A percentile compares a stretch with the other conserved stretches of the same genome.
Conservation (phyloP, 2,329 filamentous ascomycete genomes). For the Volutella citrinella region DNA sequence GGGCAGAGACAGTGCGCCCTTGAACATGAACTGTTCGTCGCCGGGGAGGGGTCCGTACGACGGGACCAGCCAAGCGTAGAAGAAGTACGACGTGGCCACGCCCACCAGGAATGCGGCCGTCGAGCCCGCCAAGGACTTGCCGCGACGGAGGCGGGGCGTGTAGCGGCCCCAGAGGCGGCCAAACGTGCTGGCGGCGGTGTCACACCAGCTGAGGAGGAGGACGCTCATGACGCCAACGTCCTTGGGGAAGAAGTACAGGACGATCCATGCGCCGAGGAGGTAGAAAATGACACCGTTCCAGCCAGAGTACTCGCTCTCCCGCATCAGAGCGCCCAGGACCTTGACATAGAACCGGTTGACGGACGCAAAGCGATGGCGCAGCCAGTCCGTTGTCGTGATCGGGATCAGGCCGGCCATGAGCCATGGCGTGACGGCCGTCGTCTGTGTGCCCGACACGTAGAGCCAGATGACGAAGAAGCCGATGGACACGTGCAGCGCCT, state of each 20-base stretch:
- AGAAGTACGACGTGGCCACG: slow-evolving; percentile 76
- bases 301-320: slow-evolving; percentile 88
- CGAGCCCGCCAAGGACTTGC: slow-evolving; percentile 90
- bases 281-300: slow-evolving; percentile 99
- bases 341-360: slow-evolving; percentile 88
- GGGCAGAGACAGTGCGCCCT: slow-evolving; percentile 71
- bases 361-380: slow-evolving; percentile 76
- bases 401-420: slow-evolving; percentile 79
- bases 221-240: slow-evolving; percentile 89
- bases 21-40: slow-evolving; percentile 74
- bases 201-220: slow-evolving; percentile 92
- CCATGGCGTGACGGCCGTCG: slow-evolving; percentile 75
- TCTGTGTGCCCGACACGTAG: slow-evolving; percentile 77
- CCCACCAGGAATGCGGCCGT: slow-evolving; percentile 80
- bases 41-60: slow-evolving; percentile 62
- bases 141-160: slow-evolving; percentile 77
- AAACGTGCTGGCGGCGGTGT: slow-evolving; percentile 94
- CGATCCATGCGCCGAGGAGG: slow-evolving; percentile 83
- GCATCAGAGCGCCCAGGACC: slow-evolving; percentile 86
- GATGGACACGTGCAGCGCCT: slow-evolving; percentile 90
- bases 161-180: slow-evolving; percentile 86
- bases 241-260: slow-evolving; percentile 85
- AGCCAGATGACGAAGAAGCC: slow-evolving; percentile 89
- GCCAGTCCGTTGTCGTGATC: slow-evolving; percentile 75
- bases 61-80: slow-evolving; percentile 85